A percentile compares a stretch with the other conserved stretches of the same genome.
phyloP scores from a whole-genome alignment of 1,284 basidiomycete species.

The Papiliotrema fonsecae region DNA sequence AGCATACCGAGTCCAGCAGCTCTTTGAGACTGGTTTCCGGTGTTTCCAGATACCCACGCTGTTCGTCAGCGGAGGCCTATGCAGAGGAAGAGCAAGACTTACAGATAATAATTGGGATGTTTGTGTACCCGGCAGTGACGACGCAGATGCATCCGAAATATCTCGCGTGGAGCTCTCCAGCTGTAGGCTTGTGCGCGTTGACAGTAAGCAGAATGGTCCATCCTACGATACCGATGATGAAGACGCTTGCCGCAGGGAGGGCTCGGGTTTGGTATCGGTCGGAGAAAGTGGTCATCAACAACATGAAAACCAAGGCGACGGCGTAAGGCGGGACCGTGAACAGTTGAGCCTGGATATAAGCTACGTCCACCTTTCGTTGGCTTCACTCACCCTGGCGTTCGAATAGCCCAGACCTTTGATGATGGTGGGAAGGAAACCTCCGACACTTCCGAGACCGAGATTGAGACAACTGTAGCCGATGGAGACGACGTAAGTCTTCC shows the following conservation, averaged over 20 bases:
- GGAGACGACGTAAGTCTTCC: slow-evolving; percentile 56
- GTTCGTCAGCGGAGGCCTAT: slow-evolving; percentile 8
- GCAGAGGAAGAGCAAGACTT: slow-evolving; percentile 1
- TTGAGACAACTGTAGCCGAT: slow-evolving; percentile 74
- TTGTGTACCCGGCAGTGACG: slow-evolving; percentile 45
- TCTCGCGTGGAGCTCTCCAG: slow-evolving; percentile 15
- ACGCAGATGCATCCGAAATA: slow-evolving; percentile 49
- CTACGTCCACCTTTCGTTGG: background rate
- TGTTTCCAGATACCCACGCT: slow-evolving; percentile 45
- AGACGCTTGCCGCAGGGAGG: slow-evolving; percentile 42
- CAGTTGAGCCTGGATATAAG: slow-evolving; percentile 50
- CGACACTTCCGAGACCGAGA: slow-evolving; percentile 68
- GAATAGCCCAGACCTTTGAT: slow-evolving; percentile 52
- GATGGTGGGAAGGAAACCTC: slow-evolving; percentile 80
- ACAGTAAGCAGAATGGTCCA: slow-evolving; percentile 47
- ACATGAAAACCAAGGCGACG: slow-evolving; percentile 62
- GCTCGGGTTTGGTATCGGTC: slow-evolving; percentile 68
- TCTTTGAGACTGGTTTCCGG: slow-evolving; percentile 43
- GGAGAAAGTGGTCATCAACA: slow-evolving; percentile 61
- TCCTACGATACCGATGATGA: slow-evolving; percentile 46
- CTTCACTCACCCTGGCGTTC: slow-evolving; percentile 33
- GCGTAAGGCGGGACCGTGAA: slow-evolving; percentile 76
- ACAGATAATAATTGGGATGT: slow-evolving; percentile 41
- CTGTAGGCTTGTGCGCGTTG: slow-evolving; percentile 14
- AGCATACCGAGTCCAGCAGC: slow-evolving; percentile 50